Evolutionary conservation across 768 basidiomycete genomes (phyloP).

Genomic region (Serendipita sp.): DNA sequence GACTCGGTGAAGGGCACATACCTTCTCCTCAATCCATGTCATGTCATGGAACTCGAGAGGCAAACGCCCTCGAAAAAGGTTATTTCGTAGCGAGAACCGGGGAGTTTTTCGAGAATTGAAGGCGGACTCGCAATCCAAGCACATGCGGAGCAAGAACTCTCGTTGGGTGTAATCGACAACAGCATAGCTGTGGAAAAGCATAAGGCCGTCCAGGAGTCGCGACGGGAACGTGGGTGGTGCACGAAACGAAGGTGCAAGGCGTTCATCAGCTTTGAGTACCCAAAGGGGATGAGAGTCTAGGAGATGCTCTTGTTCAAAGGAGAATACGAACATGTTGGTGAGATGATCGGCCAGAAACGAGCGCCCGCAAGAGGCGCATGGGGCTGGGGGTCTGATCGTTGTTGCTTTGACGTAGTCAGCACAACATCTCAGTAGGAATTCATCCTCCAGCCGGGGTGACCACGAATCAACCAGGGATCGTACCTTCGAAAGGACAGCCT

Average conservation of each 20-base stretch:
- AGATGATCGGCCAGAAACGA: background rate
- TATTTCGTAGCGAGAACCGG: constrained; percentile 14
- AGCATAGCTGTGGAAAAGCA: background rate
- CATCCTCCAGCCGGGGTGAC: background rate
- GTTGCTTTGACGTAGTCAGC: background rate
- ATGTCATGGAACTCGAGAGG: constrained; percentile 15
- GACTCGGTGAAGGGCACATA: constrained; percentile 16
- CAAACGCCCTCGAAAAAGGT: constrained; percentile 14
- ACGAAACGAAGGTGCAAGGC: background rate
- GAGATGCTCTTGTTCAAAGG: background rate
- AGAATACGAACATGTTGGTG: background rate
- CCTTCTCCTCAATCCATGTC: constrained; percentile 7
- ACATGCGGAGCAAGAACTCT: background rate
- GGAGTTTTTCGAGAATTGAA: constrained; percentile 8
- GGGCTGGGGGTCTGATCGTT: background rate
- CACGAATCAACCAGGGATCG: too few relatives aligned
- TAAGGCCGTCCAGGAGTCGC: background rate
- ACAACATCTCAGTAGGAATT: background rate
- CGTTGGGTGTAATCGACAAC: background rate
- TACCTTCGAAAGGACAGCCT: too few relatives aligned
- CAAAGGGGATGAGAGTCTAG: background rate
- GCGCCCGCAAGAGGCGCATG: background rate
- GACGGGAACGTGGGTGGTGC: background rate
- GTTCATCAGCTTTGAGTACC: background rate
- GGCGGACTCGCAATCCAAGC: background rate